A percentile compares a stretch with the other conserved stretches of the same genome.
Evolutionary conservation across 306 rosid species (phyloP).

Genomic region (Malus sylvestris): DNA sequence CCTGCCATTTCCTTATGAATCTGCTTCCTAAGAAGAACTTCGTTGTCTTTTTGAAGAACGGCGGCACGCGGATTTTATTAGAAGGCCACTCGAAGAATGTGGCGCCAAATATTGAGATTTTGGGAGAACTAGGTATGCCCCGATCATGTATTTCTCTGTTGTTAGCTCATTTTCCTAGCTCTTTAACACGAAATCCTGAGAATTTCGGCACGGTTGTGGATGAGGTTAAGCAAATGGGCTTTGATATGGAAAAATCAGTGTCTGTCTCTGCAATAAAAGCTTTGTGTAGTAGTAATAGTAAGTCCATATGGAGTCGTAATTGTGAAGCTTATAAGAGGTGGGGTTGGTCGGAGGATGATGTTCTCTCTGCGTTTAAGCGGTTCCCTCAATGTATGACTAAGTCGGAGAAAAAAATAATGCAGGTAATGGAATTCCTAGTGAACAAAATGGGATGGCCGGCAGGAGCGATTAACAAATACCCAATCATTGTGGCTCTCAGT

Average conservation of each 20-base stretch:
- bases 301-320: conserved; percentile 32
- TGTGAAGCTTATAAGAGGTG: conserved; percentile 30
- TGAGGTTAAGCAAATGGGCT: conserved; percentile 13
- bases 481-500: neutral
- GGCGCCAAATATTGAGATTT: conserved; percentile 9
- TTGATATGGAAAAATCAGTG: neutral
- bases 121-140: conserved; percentile 22
- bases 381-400: conserved; percentile 24
- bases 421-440: neutral
- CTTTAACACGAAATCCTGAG: neutral
- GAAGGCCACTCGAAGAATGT: neutral
- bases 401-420: conserved; percentile 25
- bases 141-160: neutral
- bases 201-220: neutral
- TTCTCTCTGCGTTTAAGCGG: neutral
- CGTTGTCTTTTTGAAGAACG: neutral
- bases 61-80: neutral
- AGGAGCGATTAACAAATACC: conserved; percentile 1
- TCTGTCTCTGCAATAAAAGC: conserved; percentile 23
- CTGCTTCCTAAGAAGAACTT: conserved; percentile 9
- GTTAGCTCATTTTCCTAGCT: neutral
- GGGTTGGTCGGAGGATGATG: conserved; percentile 29
- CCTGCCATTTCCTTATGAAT: conserved; percentile 13
- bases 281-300: neutral
- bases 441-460: conserved; percentile 23